Evolutionary conservation across 805 yeast species (phyloP), one percentile per base, ranked within the genome.

Genomic region (Yamadazyma tumulicola): DNA sequence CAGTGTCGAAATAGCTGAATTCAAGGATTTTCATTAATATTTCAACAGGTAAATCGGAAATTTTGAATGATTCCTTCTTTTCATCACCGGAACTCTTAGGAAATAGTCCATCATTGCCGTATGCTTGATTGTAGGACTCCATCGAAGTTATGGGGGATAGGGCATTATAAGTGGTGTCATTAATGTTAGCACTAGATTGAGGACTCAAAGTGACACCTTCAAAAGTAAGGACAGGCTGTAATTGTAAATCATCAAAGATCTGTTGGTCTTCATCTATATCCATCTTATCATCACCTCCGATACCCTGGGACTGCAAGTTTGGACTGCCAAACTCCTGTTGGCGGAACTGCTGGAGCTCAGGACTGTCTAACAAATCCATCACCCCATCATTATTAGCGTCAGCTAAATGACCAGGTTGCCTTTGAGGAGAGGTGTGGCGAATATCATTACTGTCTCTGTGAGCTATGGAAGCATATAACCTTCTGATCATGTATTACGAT

Each of bases 11-110:
- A 52, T 72, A 67, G 33, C 74, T 81, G 41, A 69, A 71, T 37
- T 77, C 79, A 26, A 77, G 57, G 39, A 77, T 75, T 46, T 71
- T 68, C 54, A 67, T 68, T 26, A 75, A 58, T 38, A 77, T 72
- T 48, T 77, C 84, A 7, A 78, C 60, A 3, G 84, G 84, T 29
- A 77, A 55, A 27, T 64, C 59, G 25, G 49, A 52, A 4, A 55
- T 34, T 12, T 35, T 33, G n/a, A n/a, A n/a, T n/a, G n/a, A n/a
- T 11, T 32, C 28, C 12, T 38, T 17, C 15, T 28, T 29, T 14
- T 36, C 35, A 13, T 35, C 28, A 16, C 31, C 22, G 14, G 25
- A 27, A 21, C 23, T 21, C 23, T 21, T 21, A 9, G n/a, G n/a
- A 46, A 51, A 19, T 45, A 33, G 15, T 13, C 20, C 29, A n/a